Base-by-base conservation (phyloP, 2,329 filamentous ascomycete species). In the Colletotrichum euphorbiae region DNA sequence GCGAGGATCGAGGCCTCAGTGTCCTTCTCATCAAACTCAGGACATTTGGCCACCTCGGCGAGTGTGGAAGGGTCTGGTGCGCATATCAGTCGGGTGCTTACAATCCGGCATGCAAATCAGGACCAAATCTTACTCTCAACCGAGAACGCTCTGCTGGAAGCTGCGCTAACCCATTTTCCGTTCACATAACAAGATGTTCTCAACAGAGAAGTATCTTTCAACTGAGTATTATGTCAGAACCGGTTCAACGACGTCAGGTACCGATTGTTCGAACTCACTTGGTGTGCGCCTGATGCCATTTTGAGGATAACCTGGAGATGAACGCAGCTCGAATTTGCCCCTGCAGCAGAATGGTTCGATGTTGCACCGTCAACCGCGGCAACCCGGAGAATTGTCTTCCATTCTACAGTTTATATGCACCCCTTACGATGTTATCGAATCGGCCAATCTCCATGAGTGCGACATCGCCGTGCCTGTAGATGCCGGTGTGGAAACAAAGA, bases 181-280 rank as follows among this genome's bases (percentile, higher is more conserved):
- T 94, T 91, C 75, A 94, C 87, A 75, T 91, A 94, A 69, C 87
- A 84, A 76, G 91, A 84, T 70, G 86, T 85, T 78, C 91, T 93
- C 73, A 94, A 84, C 56, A 95, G 85, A 40, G 86, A 87, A 67
- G 83, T 81, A 74, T 91, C 89, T 77, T 86, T 88, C 71, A 90
- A 81, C 84, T 89, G 51, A 3, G 3, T 1, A 19, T 56, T 0
- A 3, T 31, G 13, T 58, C 17, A 61, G 48, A 15, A 7, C 21
- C 13, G 38, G 17, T 8, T 42, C 21, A 28, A 33, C 42, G 13
- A 42, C 13, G 17, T 12, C 19, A 17, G 6, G 8, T 11, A 15
- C 42, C 31, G 42, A 19, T n/a, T 12, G 19, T 33, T 6, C 40
- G 4, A n/a, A 50, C 46, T 46, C 24, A 55, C 66, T 46, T 60